phyloP scores from a whole-genome alignment of 75 land plant species.

The Cunninghamia lanceolata region DNA sequence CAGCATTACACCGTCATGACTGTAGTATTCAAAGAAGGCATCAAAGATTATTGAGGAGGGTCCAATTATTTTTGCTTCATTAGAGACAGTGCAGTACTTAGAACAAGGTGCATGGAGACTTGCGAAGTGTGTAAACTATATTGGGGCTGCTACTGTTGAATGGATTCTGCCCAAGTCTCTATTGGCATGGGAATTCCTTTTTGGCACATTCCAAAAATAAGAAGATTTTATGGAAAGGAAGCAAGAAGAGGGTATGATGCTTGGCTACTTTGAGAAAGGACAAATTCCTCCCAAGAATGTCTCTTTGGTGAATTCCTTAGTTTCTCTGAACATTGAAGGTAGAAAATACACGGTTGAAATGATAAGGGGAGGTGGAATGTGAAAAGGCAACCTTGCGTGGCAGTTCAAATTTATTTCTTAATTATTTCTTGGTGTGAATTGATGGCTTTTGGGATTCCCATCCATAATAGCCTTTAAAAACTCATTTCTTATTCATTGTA shows the following conservation, averaged over 20 bases:
- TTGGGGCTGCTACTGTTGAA: constrained; percentile 99
- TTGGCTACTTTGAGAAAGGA: constrained; percentile 98
- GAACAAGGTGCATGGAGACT: constrained; percentile 97
- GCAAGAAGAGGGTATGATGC: constrained; percentile 78
- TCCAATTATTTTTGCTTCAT: constrained; percentile 92
- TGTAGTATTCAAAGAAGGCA: constrained; percentile 97
- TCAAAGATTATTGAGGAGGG: constrained; percentile 99
- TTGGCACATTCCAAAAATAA: constrained; percentile 96
- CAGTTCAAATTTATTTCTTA: too few relatives aligned
- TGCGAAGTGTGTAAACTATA: constrained; percentile 88
- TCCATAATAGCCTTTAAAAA: too few relatives aligned
- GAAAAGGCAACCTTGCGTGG: too few relatives aligned
- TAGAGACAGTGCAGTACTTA: constrained; percentile 66
- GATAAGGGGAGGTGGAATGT: too few relatives aligned
- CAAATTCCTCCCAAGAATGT: constrained; percentile 99
- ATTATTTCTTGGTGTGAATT: too few relatives aligned
- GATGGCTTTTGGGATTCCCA: too few relatives aligned
- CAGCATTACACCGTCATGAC: constrained; percentile 97
- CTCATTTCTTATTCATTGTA: too few relatives aligned
- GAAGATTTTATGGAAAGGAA: constrained; percentile 89
- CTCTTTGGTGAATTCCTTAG: constrained; percentile 82
- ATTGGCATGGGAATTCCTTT: constrained; percentile 99
- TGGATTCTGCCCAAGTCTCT: constrained; percentile 95
- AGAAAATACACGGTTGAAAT: constrained; percentile 97
- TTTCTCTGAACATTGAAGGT: constrained; percentile 94